Evolutionary conservation across 768 basidiomycete species (phyloP), one percentile per base, ranked within the genome.

Genomic region (Tulasnella sp.): DNA sequence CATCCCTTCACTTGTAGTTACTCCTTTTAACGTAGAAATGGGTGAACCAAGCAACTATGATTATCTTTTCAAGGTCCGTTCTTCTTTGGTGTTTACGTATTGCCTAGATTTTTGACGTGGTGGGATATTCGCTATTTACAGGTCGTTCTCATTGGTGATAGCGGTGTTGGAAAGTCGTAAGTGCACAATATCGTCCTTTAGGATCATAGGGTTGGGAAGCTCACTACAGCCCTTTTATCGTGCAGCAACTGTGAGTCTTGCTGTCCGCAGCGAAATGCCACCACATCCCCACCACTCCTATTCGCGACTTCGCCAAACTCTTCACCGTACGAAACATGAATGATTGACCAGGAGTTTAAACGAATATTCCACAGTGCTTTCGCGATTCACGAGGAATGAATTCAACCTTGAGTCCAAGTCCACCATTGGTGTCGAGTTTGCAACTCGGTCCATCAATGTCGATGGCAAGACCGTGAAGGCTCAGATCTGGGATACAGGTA

Each of bases 321-420:
- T n/a, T n/a, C n/a, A n/a, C n/a, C n/a, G n/a, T n/a, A n/a, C n/a
- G n/a, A n/a, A n/a, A n/a, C n/a, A n/a, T n/a, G n/a, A n/a, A n/a
- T n/a, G n/a, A n/a, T n/a, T n/a, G n/a, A n/a, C n/a, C n/a, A n/a
- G n/a, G n/a, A n/a, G n/a, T n/a, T n/a, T n/a, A n/a, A n/a, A n/a
- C n/a, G n/a, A n/a, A n/a, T 54, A 37, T 37, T 37, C 42, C 8
- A 46, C 86, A 99, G 98, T 99, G 87, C 96, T 99, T 86, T 97
- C 96, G 88, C 96, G 98, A 85, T 99, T 99, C 91, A 99, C n/a
- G 83, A 93, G 97, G 84, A 98, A 98, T 85, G 97, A 99, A 87
- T 99, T 99, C 92, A 98, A 97, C 89, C 90, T 97, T 83, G 98
- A 99, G 85, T 96, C 96, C 69, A 98, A 99, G 89, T 99, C 97